These are phyloP conservation scores for Flaveria ramosissima DNA, from an alignment of 129 eudicot genomes.

Conservation along the genomic window DNA sequence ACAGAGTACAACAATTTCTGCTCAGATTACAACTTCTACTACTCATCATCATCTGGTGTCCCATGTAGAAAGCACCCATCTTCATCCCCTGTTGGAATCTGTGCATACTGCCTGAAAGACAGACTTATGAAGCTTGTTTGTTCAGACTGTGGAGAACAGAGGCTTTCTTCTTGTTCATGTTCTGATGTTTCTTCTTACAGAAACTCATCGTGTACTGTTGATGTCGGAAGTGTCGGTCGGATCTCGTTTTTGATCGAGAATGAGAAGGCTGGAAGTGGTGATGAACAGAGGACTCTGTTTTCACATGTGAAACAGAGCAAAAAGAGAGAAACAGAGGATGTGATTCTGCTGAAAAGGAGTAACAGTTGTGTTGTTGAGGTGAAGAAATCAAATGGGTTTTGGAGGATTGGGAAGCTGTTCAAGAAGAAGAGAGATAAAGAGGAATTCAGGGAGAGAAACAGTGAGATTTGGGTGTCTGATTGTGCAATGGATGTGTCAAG, in stretches of 20 bases:
- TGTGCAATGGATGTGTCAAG: slow-evolving; percentile 70
- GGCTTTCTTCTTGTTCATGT: slow-evolving; percentile 89
- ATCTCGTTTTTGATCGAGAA: slow-evolving; percentile 85
- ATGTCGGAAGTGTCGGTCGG: slow-evolving; percentile 72
- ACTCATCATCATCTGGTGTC: slow-evolving; percentile 37
- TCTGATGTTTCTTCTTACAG: slow-evolving; percentile 74
- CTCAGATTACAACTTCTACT: slow-evolving; percentile 46
- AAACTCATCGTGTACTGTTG: slow-evolving; percentile 68
- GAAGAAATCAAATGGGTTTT: slow-evolving; percentile 52
- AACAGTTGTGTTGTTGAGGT: slow-evolving; percentile 46
- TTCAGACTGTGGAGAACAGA: slow-evolving; percentile 86
- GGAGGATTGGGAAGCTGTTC: slow-evolving; percentile 74
- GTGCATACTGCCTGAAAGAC: slow-evolving; percentile 79
- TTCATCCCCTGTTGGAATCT: slow-evolving; percentile 63
- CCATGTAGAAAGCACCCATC: slow-evolving; percentile 44
- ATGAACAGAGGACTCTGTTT: slow-evolving; percentile 39
- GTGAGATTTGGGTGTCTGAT: slow-evolving; percentile 53
- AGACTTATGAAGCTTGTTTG: slow-evolving; percentile 70
- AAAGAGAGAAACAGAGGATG: slow-evolving; percentile 38
- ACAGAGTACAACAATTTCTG: slow-evolving; percentile 35
- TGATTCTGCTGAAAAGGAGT: slow-evolving; percentile 38
- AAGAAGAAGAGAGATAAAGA: slow-evolving; percentile 61
- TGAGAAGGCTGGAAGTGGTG: slow-evolving; percentile 49
- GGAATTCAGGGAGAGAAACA: slow-evolving; percentile 23
- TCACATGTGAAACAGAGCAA: slow-evolving; percentile 39